Evolutionary conservation across 2,329 filamentous ascomycete species (phyloP), one percentile per base, ranked within the genome.

Genomic region (Scytalidium sp.): DNA sequence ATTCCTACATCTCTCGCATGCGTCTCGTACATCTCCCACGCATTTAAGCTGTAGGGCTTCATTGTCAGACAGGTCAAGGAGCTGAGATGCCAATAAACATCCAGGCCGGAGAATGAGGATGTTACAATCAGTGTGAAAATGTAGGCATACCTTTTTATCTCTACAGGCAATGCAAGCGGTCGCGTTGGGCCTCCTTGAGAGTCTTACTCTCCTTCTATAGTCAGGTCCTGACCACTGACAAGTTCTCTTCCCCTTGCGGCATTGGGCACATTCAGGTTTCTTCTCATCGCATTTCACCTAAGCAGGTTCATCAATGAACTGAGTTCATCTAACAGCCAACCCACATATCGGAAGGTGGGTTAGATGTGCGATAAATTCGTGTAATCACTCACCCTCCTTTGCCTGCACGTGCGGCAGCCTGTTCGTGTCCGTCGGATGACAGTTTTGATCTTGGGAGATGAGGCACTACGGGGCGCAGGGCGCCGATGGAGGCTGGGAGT

Each of bases 281-380:
- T 42, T 32, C 41, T 55, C 50, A 41, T 49, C 45, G 21, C 53
- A 55, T 27, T 55, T 50, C 19, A 46, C 27, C 47, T 50, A 41
- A 8, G n/a, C 8, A 7, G 41, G 19, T 13, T n/a, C 15, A 6
- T 19, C 11, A 21, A 25, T 22, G 8, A 45, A 25, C 19, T 10
- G 22, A 17, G 19, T 17, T n/a, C n/a, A n/a, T n/a, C n/a, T n/a
- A n/a, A n/a, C n/a, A n/a, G n/a, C n/a, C n/a, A n/a, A n/a, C n/a
- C n/a, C n/a, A n/a, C n/a, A n/a, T n/a, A n/a, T n/a, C n/a, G n/a
- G 25, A 29, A 29, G 25, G 13, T 29, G 25, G 13, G 23, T 6
- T 7, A 8, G n/a, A 7, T 45, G 17, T 9, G 9, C 7, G 17
- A 22, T 21, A 17, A n/a, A n/a, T 11, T 17, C 8, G 22, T 17